phyloP scores from a whole-genome alignment of 352 stramenopile genomes.

The Globisporangium spiculum region DNA sequence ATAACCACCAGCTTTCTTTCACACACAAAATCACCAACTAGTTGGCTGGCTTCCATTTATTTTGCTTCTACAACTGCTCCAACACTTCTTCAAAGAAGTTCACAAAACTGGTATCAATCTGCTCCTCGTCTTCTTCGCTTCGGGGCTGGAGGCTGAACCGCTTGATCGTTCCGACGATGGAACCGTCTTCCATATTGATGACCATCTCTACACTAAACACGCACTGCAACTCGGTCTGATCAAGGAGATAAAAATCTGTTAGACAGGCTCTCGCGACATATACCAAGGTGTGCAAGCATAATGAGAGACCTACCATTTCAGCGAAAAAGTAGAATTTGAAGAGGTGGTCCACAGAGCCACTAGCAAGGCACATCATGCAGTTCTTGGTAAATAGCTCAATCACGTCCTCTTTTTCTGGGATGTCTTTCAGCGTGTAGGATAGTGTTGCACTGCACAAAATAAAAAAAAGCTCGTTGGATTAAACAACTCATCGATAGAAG shows the following conservation, averaged over 20 bases:
- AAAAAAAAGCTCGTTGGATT: neutral
- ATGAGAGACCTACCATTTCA: conserved; percentile 58
- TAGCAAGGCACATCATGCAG: conserved; percentile 76
- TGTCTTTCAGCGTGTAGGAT: conserved; percentile 40
- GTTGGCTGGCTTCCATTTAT: conserved; percentile 7
- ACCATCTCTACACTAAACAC: conserved; percentile 83
- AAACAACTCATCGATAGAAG: conserved; percentile 1
- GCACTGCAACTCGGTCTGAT: conserved; percentile 62
- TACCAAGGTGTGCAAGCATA: neutral
- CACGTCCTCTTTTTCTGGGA: conserved; percentile 72
- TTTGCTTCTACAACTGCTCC: conserved; percentile 51
- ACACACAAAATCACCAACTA: conserved; percentile 7
- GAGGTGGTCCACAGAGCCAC: conserved; percentile 58
- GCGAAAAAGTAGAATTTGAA: conserved; percentile 90
- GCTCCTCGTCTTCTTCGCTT: conserved; percentile 62
- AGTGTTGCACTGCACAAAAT: conserved; percentile 42
- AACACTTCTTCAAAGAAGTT: conserved; percentile 79
- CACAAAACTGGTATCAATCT: conserved; percentile 85
- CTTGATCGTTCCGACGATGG: conserved; percentile 66
- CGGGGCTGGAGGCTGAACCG: conserved; percentile 59
- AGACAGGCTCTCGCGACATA: neutral
- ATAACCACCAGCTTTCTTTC: neutral
- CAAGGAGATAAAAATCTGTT: neutral
- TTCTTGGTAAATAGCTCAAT: conserved; percentile 72
- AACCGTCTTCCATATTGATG: conserved; percentile 53